Conservation (phyloP, 2,329 filamentous ascomycete genomes). For the Fusarium anguioides region DNA sequence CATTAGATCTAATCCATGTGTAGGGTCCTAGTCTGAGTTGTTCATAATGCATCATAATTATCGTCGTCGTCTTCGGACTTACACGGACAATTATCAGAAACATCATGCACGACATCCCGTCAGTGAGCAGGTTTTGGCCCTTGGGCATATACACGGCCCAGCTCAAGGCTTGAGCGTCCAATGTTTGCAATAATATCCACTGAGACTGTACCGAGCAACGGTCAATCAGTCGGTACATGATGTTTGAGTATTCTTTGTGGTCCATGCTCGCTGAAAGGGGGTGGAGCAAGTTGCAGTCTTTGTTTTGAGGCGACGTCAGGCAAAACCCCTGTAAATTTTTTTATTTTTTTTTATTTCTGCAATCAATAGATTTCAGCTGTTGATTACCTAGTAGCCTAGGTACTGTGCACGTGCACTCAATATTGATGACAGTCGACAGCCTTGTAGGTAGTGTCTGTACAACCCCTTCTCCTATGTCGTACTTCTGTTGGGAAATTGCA, state of each 20-base stretch:
- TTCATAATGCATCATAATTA: neutral
- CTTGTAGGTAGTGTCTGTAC: constrained; percentile 13
- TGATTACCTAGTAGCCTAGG: too few relatives aligned
- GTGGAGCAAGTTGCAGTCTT: constrained; percentile 3
- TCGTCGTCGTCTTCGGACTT: neutral
- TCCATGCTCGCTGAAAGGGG: constrained; percentile 14
- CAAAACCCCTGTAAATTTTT: constrained; percentile 24
- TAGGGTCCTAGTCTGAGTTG: constrained; percentile 19
- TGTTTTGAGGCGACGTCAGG: constrained; percentile 1
- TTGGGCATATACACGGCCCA: constrained; percentile 41
- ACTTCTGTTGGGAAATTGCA: constrained; percentile 47
- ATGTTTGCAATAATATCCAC: constrained; percentile 22
- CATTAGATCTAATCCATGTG: constrained; percentile 13
- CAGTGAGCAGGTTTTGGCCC: constrained; percentile 39
- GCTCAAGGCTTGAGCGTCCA: constrained; percentile 35
- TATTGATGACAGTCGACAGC: too few relatives aligned
- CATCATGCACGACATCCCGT: constrained; percentile 42
- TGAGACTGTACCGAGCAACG: constrained; percentile 19
- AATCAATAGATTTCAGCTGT: constrained; percentile 9
- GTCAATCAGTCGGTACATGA: constrained; percentile 32
- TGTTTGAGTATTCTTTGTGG: constrained; percentile 21
- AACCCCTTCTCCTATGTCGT: constrained; percentile 43
- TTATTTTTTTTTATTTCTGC: constrained; percentile 19
- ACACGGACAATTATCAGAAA: constrained; percentile 17
- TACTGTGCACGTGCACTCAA: constrained; percentile 35